Base-by-base conservation (phyloP, 2,329 filamentous ascomycete species). In the Plenodomus lindquistii region DNA sequence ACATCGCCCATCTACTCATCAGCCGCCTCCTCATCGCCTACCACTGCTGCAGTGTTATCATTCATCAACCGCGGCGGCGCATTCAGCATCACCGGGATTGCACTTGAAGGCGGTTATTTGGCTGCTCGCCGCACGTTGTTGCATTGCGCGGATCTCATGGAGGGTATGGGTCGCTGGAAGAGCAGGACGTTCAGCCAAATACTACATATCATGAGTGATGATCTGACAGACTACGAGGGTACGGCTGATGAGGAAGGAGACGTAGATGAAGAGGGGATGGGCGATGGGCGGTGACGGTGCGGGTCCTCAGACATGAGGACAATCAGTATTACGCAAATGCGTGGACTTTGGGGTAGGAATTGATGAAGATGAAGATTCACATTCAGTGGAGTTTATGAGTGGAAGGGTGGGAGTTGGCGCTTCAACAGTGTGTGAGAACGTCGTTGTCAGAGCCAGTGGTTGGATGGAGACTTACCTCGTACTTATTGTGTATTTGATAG, bases 181-280 rank as follows among this genome's bases (percentile, higher is more conserved):
- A 74, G 76, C 37, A 70, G 75, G 46, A 79, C 78, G 2, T 78
- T 80, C 54, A 77, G 74, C 3, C 75, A 79, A 54, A 78, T 81
- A 42, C 60, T 81, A 40, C 77, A 80, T 54, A 81, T 81, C 21
- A 81, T 82, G 79, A 80, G 78, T 57, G 79, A 81, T 66, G 73
- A 75, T 48, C 54, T 77, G 36, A 73, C 74, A 19, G 74, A 77
- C 45, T 55, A 60, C 34, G 66, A 68, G 13, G 45, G 44, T 17
- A 47, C 31, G 11, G 47, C 48, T 16, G 56, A 56, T 44, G 54
- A 44, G 19, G 48, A 51, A 2, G 47, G 44, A 0, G 50, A 29
- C 8, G 42, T 20, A 1, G 42, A 44, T 9, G 44, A 18, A 3
- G 37, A 41, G 10, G 27, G 27, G 13, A 19, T 19, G 3, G 19